Base-by-base conservation (phyloP, 139 green algal genomes). In the Marvania coccoides region DNA sequence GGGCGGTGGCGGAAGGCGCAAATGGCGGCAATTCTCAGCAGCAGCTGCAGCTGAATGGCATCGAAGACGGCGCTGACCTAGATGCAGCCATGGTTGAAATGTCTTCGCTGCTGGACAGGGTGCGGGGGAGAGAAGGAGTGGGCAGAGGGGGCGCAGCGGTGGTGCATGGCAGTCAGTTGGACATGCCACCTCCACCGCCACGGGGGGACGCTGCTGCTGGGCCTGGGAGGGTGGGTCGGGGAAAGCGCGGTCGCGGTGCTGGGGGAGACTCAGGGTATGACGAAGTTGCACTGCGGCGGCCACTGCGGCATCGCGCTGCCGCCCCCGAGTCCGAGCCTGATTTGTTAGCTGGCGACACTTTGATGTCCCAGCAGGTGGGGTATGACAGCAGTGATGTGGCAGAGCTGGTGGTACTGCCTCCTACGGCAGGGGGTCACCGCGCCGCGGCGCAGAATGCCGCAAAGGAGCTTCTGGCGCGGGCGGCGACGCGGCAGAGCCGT, bases 311-410 rank as follows among this genome's bases (percentile, higher is more conserved):
- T 33, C 5, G 33, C 33, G n/a, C 12, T 3, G 61, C 48, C 37
- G 42, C 4, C 35, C 45, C 61, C 45, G 8, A 42, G 61, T 5
- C 58, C 61, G 19, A 45, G 55, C 10, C 63, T 48, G 2, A 33
- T 39, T 0, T 33, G 39, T 3, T 23, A 28, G 26, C 23, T 5
- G 4, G 47, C 19, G 0, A 67, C 33, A n/a, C 64, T 4, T 51
- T 65, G 47, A 73, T 73, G 66, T 67, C 66, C 2, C 66, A 73
- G 66, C 66, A 73, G 47, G 66, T 73, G 36, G 66, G 66, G 26
- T 72, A 72, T n/a, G 65, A 63, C 1, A 51, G 55, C 12, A 19
- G 0, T 9, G 55, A 45, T 26, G 55, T 51, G 42, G 42, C 19
- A 51, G 42, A 28, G 42, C 19, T 51, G 19, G 42, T 28, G 42